phyloP scores from a whole-genome alignment of 768 basidiomycete genomes.

The Trametes cingulata region DNA sequence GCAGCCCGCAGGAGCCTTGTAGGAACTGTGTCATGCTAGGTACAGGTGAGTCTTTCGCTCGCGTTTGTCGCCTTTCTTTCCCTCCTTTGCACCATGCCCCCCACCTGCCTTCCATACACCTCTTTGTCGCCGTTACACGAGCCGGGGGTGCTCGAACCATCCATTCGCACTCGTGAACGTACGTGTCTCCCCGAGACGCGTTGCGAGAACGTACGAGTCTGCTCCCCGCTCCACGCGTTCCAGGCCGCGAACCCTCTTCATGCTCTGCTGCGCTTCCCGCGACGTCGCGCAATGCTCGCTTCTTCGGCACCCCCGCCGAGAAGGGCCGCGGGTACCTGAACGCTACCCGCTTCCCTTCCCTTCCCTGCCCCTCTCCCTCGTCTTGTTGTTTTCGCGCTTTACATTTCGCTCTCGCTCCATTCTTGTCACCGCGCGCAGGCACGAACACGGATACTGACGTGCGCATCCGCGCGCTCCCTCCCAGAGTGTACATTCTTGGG shows the following conservation, averaged over 20 bases:
- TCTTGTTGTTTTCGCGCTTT: too few species aligned
- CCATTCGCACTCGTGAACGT: too few species aligned
- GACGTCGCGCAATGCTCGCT: not conserved
- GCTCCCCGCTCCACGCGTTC: too few species aligned
- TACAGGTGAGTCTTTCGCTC: constrained; percentile 51
- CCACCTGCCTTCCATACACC: not conserved
- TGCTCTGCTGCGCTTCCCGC: too few species aligned
- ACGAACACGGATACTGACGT: not conserved
- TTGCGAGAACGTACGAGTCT: too few species aligned
- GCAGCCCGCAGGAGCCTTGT: constrained; percentile 61
- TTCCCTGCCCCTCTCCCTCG: too few species aligned
- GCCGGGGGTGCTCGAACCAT: too few species aligned
- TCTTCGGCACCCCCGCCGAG: not conserved
- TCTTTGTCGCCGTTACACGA: too few species aligned
- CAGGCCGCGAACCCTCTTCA: too few species aligned
- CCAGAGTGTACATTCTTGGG: constrained; percentile 78
- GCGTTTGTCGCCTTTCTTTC: constrained; percentile 17
- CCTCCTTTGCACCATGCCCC: constrained; percentile 6
- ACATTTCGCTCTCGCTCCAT: too few species aligned
- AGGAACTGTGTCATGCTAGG: constrained; percentile 74
- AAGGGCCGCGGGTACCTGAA: not conserved
- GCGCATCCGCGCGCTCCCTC: not conserved
- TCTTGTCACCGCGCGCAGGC: constrained; percentile 3
- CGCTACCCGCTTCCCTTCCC: not conserved
- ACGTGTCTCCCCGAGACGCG: too few species aligned